A percentile compares a stretch with the other conserved stretches of the same genome.
These are phyloP conservation scores for Magnaporthiopsis rhizophila DNA, from an alignment of 2,329 filamentous ascomycete genomes.

Conservation along the genomic window DNA sequence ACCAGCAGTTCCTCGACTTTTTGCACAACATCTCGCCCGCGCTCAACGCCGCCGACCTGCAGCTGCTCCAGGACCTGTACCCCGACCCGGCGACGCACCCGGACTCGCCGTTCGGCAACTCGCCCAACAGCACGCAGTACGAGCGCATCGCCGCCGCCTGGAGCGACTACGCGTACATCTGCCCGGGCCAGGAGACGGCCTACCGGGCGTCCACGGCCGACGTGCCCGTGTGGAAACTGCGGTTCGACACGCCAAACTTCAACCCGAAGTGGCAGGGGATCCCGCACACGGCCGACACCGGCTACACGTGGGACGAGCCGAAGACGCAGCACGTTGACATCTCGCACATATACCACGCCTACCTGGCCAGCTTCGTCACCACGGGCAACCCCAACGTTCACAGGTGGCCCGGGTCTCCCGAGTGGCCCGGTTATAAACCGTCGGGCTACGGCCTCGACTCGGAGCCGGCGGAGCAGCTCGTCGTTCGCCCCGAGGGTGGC, in stretches of 20 bases:
- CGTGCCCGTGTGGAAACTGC: constrained; percentile 1
- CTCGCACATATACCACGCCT: constrained; percentile 38
- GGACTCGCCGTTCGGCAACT: constrained; percentile 30
- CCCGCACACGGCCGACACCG: constrained; percentile 1
- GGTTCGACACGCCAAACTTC: constrained; percentile 4
- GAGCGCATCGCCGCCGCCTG: constrained; percentile 47
- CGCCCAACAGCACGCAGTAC: constrained; percentile 33
- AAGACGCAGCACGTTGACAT: constrained; percentile 2
- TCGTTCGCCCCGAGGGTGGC: background rate
- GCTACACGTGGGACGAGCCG: constrained; percentile 5
- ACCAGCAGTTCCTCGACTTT: constrained; percentile 28
- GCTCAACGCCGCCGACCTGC: constrained; percentile 26
- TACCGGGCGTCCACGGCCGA: constrained; percentile 1
- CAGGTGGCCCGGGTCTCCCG: constrained; percentile 34
- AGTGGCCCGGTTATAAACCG: constrained; percentile 30
- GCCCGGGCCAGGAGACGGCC: background rate
- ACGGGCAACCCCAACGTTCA: constrained; percentile 55
- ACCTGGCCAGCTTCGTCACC: constrained; percentile 68
- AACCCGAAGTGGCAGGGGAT: constrained; percentile 1
- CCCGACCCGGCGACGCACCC: constrained; percentile 26
- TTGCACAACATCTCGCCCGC: constrained; percentile 30
- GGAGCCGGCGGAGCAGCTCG: constrained; percentile 3
- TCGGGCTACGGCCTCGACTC: constrained; percentile 2
- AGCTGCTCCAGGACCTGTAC: constrained; percentile 29
- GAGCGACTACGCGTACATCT: constrained; percentile 42